Percentiles rank a stretch among this genome's conserved stretches.
phyloP scores from a whole-genome alignment of 2,329 filamentous ascomycete genomes.

The Colletotrichum graminicola region DNA sequence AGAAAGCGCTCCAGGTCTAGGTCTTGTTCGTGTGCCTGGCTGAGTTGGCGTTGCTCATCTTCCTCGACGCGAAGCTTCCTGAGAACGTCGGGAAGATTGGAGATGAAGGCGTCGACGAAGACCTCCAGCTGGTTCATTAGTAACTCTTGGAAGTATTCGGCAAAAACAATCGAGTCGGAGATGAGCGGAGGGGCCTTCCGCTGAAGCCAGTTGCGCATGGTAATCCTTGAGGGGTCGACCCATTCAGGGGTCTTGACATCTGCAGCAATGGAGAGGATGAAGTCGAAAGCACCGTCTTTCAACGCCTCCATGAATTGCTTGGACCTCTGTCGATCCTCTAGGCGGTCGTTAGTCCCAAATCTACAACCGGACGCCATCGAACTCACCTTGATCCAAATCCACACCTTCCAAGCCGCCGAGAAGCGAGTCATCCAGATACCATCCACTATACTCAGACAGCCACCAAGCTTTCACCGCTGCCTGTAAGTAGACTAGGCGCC shows the following conservation, averaged over 20 bases:
- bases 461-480: constrained; percentile 86
- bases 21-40: constrained; percentile 74
- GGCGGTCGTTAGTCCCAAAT: constrained; percentile 45
- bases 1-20: constrained; percentile 89
- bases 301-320: constrained; percentile 81
- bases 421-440: constrained; percentile 79
- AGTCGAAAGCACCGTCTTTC: constrained; percentile 92
- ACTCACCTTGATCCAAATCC: constrained; percentile 70
- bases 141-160: constrained; percentile 76
- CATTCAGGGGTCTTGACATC: constrained; percentile 85
- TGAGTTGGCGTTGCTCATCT: constrained; percentile 83
- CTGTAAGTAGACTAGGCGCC: constrained; percentile 81
- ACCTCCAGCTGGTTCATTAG: constrained; percentile 86
- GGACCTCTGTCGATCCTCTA: constrained; percentile 77
- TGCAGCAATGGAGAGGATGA: constrained; percentile 85
- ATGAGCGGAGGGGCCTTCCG: constrained; percentile 80
- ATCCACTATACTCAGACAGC: constrained; percentile 92
- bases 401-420: constrained; percentile 57
- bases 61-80: constrained; percentile 88
- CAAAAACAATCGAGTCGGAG: constrained; percentile 76
- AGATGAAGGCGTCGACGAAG: constrained; percentile 93
- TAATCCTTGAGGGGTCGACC: constrained; percentile 87
- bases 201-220: constrained; percentile 85
- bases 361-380: not conserved
- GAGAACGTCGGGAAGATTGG: constrained; percentile 93